A percentile compares a stretch with the other conserved stretches of the same genome.
phyloP scores from a whole-genome alignment of 2,329 filamentous ascomycete species.

The Pseudogymnoascus sp. region DNA sequence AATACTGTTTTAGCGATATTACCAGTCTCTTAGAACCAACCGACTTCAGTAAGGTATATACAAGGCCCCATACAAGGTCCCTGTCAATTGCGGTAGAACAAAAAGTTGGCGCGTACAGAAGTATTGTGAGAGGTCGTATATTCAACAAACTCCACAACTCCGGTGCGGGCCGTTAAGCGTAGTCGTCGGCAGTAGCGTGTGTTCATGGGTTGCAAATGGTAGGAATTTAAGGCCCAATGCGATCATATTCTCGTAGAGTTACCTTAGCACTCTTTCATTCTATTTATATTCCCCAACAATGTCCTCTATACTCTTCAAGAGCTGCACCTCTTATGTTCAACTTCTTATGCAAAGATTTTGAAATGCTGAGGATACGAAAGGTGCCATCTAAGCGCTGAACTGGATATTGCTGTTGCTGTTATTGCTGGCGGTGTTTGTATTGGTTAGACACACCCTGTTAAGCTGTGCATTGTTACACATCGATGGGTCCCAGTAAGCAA shows the following conservation, averaged over 20 bases:
- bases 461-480: neutral
- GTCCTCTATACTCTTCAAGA: neutral
- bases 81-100: neutral
- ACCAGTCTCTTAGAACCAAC: neutral
- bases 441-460: neutral
- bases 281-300: neutral
- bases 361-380: neutral
- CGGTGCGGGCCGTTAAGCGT: conserved; percentile 1
- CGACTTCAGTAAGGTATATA: neutral
- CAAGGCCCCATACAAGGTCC: neutral
- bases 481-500: neutral
- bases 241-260: neutral
- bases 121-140: neutral
- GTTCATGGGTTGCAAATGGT: neutral
- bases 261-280: neutral
- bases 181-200: neutral
- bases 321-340: neutral
- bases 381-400: neutral
- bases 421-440: neutral
- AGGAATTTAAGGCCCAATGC: neutral
- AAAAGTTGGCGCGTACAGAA: neutral
- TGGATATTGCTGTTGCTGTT: neutral
- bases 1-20: neutral
- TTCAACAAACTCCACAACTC: neutral
- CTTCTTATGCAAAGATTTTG: neutral